phyloP scores from a whole-genome alignment of 306 rosid species.

The Echinosophora koreensis region DNA sequence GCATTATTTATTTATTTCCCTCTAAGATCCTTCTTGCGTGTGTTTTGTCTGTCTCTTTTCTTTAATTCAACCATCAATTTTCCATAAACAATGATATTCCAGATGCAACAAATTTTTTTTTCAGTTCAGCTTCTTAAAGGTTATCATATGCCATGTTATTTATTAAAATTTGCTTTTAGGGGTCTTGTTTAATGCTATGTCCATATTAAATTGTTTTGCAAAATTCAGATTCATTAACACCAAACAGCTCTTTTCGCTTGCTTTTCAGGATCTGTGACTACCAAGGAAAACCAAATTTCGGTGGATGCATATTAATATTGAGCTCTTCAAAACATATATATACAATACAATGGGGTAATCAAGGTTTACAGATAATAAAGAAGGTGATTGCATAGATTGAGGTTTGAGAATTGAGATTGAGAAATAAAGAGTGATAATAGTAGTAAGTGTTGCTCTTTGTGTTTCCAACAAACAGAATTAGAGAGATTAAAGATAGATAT shows the following conservation, averaged over 20 bases:
- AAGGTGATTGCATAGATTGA: no score
- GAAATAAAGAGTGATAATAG: neutral
- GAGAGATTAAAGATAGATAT: neutral
- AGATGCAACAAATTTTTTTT: no score
- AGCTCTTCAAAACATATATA: neutral
- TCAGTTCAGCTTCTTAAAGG: neutral
- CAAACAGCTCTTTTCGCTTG: neutral
- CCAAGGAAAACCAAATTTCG: neutral
- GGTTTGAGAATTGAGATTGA: no score
- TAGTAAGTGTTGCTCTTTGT: neutral
- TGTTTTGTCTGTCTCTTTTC: conserved; percentile 31
- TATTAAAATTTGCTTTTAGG: neutral
- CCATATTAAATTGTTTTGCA: neutral
- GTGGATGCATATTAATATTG: neutral
- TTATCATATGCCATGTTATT: neutral
- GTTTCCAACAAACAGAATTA: neutral
- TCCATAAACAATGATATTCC: neutral
- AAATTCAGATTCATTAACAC: conserved; percentile 1
- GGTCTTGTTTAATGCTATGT: neutral
- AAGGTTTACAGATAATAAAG: conserved; percentile 29
- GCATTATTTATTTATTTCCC: neutral
- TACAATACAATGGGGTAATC: neutral
- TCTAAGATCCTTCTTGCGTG: conserved; percentile 14
- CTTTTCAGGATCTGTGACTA: conserved; percentile 38
- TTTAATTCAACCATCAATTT: neutral